Conservation (phyloP, 208 protist species). For the Spongospora subterranea region DNA sequence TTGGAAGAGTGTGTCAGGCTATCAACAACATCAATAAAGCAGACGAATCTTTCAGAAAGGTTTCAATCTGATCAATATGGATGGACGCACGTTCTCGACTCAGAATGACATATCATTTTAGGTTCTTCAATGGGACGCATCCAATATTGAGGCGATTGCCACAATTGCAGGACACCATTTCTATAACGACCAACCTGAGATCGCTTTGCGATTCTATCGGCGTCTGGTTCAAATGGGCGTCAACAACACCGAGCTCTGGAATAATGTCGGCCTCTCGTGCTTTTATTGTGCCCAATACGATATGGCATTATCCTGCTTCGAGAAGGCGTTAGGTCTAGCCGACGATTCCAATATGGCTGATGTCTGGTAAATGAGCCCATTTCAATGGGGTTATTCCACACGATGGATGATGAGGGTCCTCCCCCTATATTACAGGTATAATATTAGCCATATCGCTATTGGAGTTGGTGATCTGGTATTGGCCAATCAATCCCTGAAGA, state of each 20-base stretch:
- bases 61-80: not conserved
- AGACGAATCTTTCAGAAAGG: slow-evolving; percentile 18
- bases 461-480: slow-evolving; percentile 85
- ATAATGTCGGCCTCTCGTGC: slow-evolving; percentile 89
- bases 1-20: not conserved
- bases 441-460: slow-evolving; percentile 90
- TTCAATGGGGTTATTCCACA: no score
- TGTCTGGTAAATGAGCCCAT: slow-evolving; percentile 82
- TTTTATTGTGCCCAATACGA: slow-evolving; percentile 66
- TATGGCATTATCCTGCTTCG: slow-evolving; percentile 66
- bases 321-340: slow-evolving; percentile 78
- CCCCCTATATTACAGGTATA: slow-evolving; percentile 80
- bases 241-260: slow-evolving; percentile 87
- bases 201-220: slow-evolving; percentile 69
- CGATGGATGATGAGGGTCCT: no score
- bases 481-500: slow-evolving; percentile 87
- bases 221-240: slow-evolving; percentile 92
- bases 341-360: slow-evolving; percentile 81
- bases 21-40: not conserved
- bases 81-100: not conserved
- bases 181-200: slow-evolving; percentile 68
- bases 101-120: not conserved
- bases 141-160: slow-evolving; percentile 70
- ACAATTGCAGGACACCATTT: slow-evolving; percentile 65
- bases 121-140: slow-evolving; percentile 54